phyloP scores from a whole-genome alignment of 768 basidiomycete genomes.

The Russula emetica region DNA sequence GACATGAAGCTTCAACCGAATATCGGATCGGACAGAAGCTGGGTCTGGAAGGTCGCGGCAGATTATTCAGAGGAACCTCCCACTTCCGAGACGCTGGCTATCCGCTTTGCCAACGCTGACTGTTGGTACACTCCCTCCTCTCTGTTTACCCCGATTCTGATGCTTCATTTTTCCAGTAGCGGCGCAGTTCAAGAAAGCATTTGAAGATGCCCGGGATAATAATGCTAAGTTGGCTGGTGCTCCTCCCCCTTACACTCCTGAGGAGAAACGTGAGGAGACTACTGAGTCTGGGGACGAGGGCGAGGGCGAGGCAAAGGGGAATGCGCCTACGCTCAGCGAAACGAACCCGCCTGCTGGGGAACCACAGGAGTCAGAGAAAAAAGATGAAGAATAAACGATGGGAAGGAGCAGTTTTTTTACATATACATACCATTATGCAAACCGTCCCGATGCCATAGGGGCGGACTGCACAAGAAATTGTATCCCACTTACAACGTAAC shows the following conservation, averaged over 20 bases:
- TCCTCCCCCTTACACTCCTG: conserved; percentile 33
- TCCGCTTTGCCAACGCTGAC: conserved; percentile 95
- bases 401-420: background rate
- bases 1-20: conserved; percentile 97
- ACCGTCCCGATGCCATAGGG: conserved; percentile 9
- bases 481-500: conserved; percentile 14
- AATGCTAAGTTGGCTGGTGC: conserved; percentile 43
- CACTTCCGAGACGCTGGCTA: conserved; percentile 92
- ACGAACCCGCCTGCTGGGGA: conserved; percentile 30
- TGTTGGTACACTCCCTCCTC: conserved; percentile 49
- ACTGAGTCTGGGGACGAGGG: conserved; percentile 29
- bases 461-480: conserved; percentile 5
- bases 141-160: conserved; percentile 4
- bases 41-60: conserved; percentile 97
- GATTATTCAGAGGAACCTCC: conserved; percentile 91
- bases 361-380: conserved; percentile 37
- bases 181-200: conserved; percentile 79
- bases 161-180: conserved; percentile 52
- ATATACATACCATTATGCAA: conserved; percentile 28
- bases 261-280: conserved; percentile 35
- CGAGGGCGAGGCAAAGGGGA: conserved; percentile 33
- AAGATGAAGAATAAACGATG: conserved; percentile 31
- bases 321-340: conserved; percentile 30
- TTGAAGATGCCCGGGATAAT: conserved; percentile 75
- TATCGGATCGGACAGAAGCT: conserved; percentile 97